These are phyloP conservation scores for Citeromyces matritensis DNA, from an alignment of 805 yeast species.

Conservation along the genomic window DNA sequence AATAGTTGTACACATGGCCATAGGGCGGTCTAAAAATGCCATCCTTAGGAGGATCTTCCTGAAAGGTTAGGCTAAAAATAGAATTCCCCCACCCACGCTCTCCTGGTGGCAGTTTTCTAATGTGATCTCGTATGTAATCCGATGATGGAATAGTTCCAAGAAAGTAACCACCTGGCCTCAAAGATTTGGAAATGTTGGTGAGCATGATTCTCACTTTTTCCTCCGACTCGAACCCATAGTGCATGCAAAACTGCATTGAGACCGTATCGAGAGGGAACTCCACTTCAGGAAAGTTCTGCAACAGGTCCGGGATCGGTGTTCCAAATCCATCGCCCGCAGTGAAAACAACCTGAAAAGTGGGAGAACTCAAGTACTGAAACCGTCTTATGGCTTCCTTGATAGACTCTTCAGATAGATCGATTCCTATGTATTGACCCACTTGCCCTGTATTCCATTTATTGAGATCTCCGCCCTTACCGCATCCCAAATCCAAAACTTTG, in stretches of 20 bases:
- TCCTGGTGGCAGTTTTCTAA: slow-evolving; percentile 34
- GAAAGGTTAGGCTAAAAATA: slow-evolving; percentile 69
- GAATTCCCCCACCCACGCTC: slow-evolving; percentile 72
- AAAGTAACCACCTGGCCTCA: slow-evolving; percentile 74
- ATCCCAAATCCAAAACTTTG: slow-evolving; percentile 72
- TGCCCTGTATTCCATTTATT: slow-evolving; percentile 73
- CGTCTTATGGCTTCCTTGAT: slow-evolving; percentile 74
- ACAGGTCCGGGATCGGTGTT: slow-evolving; percentile 47
- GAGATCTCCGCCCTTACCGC: slow-evolving; percentile 98
- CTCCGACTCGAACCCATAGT: slow-evolving; percentile 87
- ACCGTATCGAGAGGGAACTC: slow-evolving; percentile 78
- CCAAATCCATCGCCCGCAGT: slow-evolving; percentile 90
- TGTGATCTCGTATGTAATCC: slow-evolving; percentile 61
- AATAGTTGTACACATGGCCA: slow-evolving; percentile 77
- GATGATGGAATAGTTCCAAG: slow-evolving; percentile 92
- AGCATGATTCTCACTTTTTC: slow-evolving; percentile 60
- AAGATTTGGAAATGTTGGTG: slow-evolving; percentile 58
- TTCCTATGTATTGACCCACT: slow-evolving; percentile 69
- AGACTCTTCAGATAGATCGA: slow-evolving; percentile 85
- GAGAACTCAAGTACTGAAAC: slow-evolving; percentile 36
- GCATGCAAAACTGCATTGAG: slow-evolving; percentile 84
- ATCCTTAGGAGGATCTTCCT: slow-evolving; percentile 60
- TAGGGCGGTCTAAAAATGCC: slow-evolving; percentile 62
- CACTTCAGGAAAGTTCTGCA: slow-evolving; percentile 51
- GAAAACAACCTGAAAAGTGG: slow-evolving; percentile 64